Evolutionary conservation across 192 early-diverging fungal species (phyloP).

Genomic region (Coemansia biformis): DNA sequence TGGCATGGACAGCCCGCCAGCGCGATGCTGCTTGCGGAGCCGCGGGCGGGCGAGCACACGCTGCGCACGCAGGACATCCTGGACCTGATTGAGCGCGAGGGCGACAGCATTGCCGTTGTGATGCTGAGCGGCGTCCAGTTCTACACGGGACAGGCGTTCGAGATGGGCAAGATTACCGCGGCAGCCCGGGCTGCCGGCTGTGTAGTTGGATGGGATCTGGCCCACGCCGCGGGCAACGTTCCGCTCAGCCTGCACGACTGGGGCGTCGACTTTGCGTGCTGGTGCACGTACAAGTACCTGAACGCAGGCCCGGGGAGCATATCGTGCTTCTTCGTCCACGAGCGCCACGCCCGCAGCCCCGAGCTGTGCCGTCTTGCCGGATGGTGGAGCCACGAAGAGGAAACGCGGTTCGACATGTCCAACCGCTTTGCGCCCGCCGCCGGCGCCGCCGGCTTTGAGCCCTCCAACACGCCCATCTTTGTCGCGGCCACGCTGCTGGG

Average conservation of each 20-base stretch:
- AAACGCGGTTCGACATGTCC: constrained; percentile 83
- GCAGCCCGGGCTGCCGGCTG: constrained; percentile 79
- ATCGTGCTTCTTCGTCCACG: constrained; percentile 86
- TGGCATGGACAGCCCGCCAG: constrained; percentile 69
- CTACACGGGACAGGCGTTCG: constrained; percentile 88
- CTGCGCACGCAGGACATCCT: constrained; percentile 81
- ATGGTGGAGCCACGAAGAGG: constrained; percentile 91
- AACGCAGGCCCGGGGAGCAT: constrained; percentile 97
- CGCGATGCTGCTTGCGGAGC: constrained; percentile 68
- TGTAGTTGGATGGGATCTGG: constrained; percentile 89
- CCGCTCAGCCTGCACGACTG: constrained; percentile 86
- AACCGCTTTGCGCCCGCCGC: constrained; percentile 73
- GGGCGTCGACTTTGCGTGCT: constrained; percentile 95
- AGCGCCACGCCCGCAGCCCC: constrained; percentile 61
- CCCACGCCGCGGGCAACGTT: constrained; percentile 94
- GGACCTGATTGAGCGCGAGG: constrained; percentile 62
- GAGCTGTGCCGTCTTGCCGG: constrained; percentile 66
- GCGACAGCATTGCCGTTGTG: constrained; percentile 77
- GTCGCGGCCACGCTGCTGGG: constrained; percentile 67
- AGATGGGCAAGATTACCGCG: constrained; percentile 76
- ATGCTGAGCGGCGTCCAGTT: constrained; percentile 90
- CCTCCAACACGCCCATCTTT: constrained; percentile 85
- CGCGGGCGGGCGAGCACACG: constrained; percentile 65
- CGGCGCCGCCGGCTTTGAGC: constrained; percentile 78
- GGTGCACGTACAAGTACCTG: constrained; percentile 99